Evolutionary conservation across 2,329 filamentous ascomycete genomes (phyloP), one percentile per base, ranked within the genome.

Genomic region (Cordyceps farinosa): DNA sequence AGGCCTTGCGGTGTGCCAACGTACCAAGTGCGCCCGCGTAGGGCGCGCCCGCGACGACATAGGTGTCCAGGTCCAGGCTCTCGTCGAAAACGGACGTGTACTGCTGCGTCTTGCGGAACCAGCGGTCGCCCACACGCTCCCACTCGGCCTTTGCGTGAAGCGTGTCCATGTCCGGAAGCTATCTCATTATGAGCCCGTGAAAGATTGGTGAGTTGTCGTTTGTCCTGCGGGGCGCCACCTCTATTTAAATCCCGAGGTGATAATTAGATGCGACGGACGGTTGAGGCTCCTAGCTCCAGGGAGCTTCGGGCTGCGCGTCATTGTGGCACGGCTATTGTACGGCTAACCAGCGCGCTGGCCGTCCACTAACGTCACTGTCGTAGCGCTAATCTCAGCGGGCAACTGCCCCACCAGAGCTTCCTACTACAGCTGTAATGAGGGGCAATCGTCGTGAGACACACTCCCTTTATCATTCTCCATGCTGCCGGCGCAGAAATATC

Each of bases 11-110:
- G 30, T 10, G 15, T 40, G 2, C 27, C 42, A 17, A 70, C 82
- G 76, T 87, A 97, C 93, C 93, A 80, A 98, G 83, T 73, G 95
- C 93, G 71, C 95, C 95, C 71, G 90, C 92, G 76, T 95, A 97
- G 30, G 92, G 92, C 74, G 95, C 96, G 72, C 93, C 95, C 64
- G 89, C 88, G 72, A 97, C 88, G 71, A 94, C 84, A 79, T 96
- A 96, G 80, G 95, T 96, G 80, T 97, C 93, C 69, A 99, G 85
- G 79, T 99, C 93, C 66, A 97, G 82, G 74, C 97, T 92, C 73
- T 90, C 86, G 77, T 97, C 92, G 76, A 98, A 99, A 67, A 98
- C 86, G 68, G 88, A 90, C 65, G 92, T 93, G 81, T 98, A 99
- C 65, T 97, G 86, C 77, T 94, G 90, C 63, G 91, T 88, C 80